Conservation (phyloP, 257 asterid species). For the Solanum piurae region DNA sequence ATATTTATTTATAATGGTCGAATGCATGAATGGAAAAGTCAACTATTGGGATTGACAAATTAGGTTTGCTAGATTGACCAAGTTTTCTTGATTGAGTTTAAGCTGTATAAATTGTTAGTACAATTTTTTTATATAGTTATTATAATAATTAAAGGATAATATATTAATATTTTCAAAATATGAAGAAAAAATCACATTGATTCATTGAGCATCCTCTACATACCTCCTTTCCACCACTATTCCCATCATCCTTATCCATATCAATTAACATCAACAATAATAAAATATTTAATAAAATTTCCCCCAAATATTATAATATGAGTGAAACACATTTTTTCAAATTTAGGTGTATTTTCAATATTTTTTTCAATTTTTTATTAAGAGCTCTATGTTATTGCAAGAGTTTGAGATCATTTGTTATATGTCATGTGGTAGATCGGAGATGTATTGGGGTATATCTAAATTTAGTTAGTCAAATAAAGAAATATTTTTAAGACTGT, state of each 20-base stretch:
- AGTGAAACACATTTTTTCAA: too few relatives aligned
- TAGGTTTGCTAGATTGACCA: background rate
- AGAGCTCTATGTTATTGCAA: too few relatives aligned
- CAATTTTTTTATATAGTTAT: too few relatives aligned
- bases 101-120: background rate
- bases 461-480: too few relatives aligned
- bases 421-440: too few relatives aligned
- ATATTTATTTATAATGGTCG: background rate
- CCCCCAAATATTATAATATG: too few relatives aligned
- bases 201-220: background rate
- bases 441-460: rapidly evolving
- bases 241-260: background rate
- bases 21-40: background rate
- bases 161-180: too few relatives aligned
- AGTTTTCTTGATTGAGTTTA: background rate
- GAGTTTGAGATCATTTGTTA: too few relatives aligned
- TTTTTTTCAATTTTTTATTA: too few relatives aligned
- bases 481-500: rapidly evolving
- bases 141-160: background rate
- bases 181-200: background rate
- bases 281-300: too few relatives aligned
- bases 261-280: background rate
- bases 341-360: too few relatives aligned
- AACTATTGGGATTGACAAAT: background rate
- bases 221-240: background rate